Conservation (phyloP, 257 asterid genomes). For the Orobanche coerulescens region DNA sequence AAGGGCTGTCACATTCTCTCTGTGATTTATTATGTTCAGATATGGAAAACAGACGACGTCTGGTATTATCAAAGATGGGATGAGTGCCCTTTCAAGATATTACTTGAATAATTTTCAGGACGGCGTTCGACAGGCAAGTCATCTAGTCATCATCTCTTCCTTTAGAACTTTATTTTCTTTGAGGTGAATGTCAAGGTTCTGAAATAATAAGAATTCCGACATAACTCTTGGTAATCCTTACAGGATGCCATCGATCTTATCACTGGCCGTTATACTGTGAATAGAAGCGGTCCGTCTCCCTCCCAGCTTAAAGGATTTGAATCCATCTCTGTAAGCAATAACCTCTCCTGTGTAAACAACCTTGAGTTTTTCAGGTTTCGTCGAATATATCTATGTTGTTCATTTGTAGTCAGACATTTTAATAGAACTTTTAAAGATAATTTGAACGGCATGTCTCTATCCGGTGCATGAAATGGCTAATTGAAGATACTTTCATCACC, state of each 20-base stretch:
- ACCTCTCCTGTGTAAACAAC: conserved; percentile 11
- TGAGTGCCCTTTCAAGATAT: conserved; percentile 93
- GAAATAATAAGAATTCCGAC: conserved; percentile 10
- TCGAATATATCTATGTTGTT: neutral
- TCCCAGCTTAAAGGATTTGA: conserved; percentile 58
- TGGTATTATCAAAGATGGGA: conserved; percentile 80
- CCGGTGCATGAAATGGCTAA: neutral
- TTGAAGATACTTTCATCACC: neutral
- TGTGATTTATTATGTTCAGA: conserved; percentile 36
- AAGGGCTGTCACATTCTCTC: neutral
- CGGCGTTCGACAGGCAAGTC: conserved; percentile 80
- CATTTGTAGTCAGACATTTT: too few relatives aligned
- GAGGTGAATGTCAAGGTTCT: neutral
- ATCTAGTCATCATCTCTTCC: neutral
- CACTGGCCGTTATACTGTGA: conserved; percentile 74
- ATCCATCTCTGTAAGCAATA: conserved; percentile 57
- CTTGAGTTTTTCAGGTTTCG: conserved; percentile 19
- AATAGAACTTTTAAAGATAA: too few relatives aligned
- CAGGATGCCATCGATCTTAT: conserved; percentile 95
- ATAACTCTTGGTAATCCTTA: neutral
- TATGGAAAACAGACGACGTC: conserved; percentile 89
- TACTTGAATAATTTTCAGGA: conserved; percentile 88
- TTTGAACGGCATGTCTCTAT: too few relatives aligned
- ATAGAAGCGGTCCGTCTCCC: conserved; percentile 47
- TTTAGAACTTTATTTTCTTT: neutral